Conservation (phyloP, 2,329 filamentous ascomycete species). For the Penicillium sp. region DNA sequence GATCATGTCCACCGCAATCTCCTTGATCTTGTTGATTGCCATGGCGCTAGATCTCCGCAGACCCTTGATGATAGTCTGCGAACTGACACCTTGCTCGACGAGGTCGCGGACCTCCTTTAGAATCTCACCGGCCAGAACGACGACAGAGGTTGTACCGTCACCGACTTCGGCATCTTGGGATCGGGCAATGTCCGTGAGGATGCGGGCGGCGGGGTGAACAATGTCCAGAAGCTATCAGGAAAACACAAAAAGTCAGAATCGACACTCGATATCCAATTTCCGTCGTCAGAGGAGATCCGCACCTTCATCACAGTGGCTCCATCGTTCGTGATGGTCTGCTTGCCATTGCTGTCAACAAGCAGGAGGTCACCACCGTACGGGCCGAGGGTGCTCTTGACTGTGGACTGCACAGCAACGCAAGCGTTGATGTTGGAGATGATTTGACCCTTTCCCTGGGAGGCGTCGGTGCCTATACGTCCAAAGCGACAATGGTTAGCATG, state of each 20-base stretch:
- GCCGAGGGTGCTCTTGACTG: constrained; percentile 92
- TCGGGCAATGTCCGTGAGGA: constrained; percentile 96
- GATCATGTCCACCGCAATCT: constrained; percentile 74
- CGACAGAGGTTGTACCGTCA: constrained; percentile 96
- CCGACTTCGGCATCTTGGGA: constrained; percentile 99
- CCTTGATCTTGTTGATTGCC: constrained; percentile 98
- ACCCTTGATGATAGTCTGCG: constrained; percentile 97
- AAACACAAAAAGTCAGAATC: constrained; percentile 9
- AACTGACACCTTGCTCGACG: constrained; percentile 95
- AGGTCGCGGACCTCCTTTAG: constrained; percentile 95
- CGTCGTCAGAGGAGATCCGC: constrained; percentile 25
- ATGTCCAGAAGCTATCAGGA: constrained; percentile 83
- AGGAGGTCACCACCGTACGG: constrained; percentile 96
- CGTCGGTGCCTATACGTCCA: constrained; percentile 76
- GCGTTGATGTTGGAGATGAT: constrained; percentile 98
- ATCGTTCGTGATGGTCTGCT: constrained; percentile 98
- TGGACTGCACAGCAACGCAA: constrained; percentile 91
- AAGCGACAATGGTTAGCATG: constrained; percentile 32
- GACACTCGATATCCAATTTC: neutral
- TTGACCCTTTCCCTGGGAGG: constrained; percentile 95
- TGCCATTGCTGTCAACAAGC: constrained; percentile 93
- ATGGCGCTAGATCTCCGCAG: constrained; percentile 83
- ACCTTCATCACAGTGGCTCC: constrained; percentile 99
- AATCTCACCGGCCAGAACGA: constrained; percentile 96
- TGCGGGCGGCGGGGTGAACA: constrained; percentile 93